Conservation (phyloP, 257 asterid species). For the Cordia subcordata region DNA sequence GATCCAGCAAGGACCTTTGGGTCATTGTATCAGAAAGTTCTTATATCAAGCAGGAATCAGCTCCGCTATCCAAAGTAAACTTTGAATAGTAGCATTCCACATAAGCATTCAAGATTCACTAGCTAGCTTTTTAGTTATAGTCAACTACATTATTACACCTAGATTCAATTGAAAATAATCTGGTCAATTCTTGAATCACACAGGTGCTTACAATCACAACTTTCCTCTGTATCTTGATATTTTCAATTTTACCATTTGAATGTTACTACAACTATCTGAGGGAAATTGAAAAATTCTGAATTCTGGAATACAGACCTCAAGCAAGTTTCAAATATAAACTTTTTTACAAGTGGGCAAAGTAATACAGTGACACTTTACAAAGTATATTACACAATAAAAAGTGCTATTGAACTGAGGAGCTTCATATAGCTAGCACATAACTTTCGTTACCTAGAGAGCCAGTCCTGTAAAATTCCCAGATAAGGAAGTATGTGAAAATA, state of each 20-base stretch:
- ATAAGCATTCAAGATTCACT: too few relatives aligned
- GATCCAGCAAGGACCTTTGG: too few relatives aligned
- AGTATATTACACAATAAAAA: neutral
- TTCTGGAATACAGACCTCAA: too few relatives aligned
- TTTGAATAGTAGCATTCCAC: too few relatives aligned
- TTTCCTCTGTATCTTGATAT: neutral
- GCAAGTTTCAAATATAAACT: too few relatives aligned
- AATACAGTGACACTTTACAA: neutral
- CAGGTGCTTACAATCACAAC: neutral
- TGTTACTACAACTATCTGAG: neutral
- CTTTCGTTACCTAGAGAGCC: slow-evolving; percentile 26
- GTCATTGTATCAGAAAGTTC: too few relatives aligned
- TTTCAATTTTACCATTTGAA: neutral
- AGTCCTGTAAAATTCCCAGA: slow-evolving; percentile 19
- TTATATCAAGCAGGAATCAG: too few relatives aligned
- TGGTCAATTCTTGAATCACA: too few relatives aligned
- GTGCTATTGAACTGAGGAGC: neutral
- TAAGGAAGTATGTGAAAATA: slow-evolving; percentile 32
- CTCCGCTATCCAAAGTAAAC: too few relatives aligned
- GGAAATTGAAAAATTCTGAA: neutral
- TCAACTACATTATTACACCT: too few relatives aligned
- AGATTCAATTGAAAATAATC: too few relatives aligned
- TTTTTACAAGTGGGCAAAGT: neutral
- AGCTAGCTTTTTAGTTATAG: too few relatives aligned
- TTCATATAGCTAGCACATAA: neutral